Evolutionary conservation across 108 stramenopile genomes (phyloP).

Genomic region (Pseudonitzschia multiseries): DNA sequence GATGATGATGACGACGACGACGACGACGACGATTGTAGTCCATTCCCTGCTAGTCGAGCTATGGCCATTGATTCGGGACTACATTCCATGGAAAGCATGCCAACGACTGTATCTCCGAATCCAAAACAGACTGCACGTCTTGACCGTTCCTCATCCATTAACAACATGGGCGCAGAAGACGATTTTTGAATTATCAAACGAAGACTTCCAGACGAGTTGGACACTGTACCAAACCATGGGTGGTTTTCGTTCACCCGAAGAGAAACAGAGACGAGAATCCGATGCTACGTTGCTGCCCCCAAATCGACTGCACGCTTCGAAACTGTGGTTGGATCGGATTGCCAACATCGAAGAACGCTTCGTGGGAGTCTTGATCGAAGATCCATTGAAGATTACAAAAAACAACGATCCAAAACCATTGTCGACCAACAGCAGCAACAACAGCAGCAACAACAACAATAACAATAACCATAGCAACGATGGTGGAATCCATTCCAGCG

Average conservation of each 20-base stretch:
- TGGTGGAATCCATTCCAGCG: background rate
- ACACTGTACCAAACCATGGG: background rate
- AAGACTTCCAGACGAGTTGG: slow-evolving; percentile 12
- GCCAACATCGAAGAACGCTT: slow-evolving; percentile 19
- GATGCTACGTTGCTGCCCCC: background rate
- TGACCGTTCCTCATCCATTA: slow-evolving; percentile 33
- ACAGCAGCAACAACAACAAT: too few relatives aligned
- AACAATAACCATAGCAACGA: too few relatives aligned
- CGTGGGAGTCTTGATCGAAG: slow-evolving; percentile 26
- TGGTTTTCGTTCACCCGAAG: background rate
- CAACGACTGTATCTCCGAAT: slow-evolving; percentile 17
- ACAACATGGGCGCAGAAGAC: slow-evolving; percentile 20
- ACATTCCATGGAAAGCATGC: slow-evolving; percentile 20
- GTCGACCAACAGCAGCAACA: background rate
- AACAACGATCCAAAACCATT: background rate
- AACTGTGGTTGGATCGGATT: slow-evolving; percentile 29
- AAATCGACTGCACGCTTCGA: slow-evolving; percentile 25
- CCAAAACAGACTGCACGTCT: slow-evolving; percentile 19
- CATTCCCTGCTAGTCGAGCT: slow-evolving; percentile 30
- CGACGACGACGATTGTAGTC: slow-evolving; percentile 1
- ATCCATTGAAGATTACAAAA: slow-evolving; percentile 15
- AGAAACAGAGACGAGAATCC: background rate
- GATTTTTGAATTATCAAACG: background rate
- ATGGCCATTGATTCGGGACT: slow-evolving; percentile 35
- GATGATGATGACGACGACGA: background rate